These are phyloP conservation scores for Trypanosomatidae sp. DNA, from an alignment of 208 protist species.

Conservation along the genomic window DNA sequence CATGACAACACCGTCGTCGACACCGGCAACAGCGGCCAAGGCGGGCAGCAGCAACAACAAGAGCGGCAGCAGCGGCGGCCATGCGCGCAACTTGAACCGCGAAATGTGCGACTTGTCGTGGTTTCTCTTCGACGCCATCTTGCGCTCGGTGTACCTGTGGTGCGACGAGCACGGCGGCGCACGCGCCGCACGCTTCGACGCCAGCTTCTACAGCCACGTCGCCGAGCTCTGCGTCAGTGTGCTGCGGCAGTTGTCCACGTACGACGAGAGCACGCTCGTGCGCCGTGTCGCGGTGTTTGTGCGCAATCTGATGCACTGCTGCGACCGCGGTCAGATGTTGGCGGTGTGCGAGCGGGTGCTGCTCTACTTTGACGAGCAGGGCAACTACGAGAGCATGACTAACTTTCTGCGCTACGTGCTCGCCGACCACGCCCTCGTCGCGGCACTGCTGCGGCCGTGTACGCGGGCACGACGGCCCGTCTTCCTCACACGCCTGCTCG, in stretches of 20 bases:
- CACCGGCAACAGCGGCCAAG: not conserved
- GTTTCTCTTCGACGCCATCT: slow-evolving; percentile 78
- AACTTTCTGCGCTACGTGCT: slow-evolving; percentile 57
- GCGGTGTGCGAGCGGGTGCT: slow-evolving; percentile 28
- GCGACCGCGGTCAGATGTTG: slow-evolving; percentile 63
- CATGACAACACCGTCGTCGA: not conserved
- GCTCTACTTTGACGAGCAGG: slow-evolving; percentile 36
- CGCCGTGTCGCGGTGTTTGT: slow-evolving; percentile 60
- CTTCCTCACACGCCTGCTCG: slow-evolving; percentile 58
- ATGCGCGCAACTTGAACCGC: slow-evolving; percentile 26
- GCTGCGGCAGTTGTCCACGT: slow-evolving; percentile 29
- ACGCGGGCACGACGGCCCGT: slow-evolving; percentile 17
- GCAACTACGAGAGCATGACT: slow-evolving; percentile 41
- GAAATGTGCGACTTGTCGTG: slow-evolving; percentile 70
- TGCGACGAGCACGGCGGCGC: slow-evolving; percentile 31
- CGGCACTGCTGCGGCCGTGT: slow-evolving; percentile 53
- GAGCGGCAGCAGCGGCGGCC: not conserved
- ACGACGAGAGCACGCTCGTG: slow-evolving; percentile 41
- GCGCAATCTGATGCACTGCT: slow-evolving; percentile 44
- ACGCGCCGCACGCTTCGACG: slow-evolving; percentile 45
- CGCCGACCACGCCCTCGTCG: slow-evolving; percentile 11
- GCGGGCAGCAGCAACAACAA: not conserved
- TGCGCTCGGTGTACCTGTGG: slow-evolving; percentile 75
- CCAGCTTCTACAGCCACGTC: slow-evolving; percentile 36
- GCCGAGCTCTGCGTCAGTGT: slow-evolving; percentile 52